A percentile compares a stretch with the other conserved stretches of the same genome.
phyloP scores from a whole-genome alignment of 495 filamentous ascomycete species.

The Poronia punctata region DNA sequence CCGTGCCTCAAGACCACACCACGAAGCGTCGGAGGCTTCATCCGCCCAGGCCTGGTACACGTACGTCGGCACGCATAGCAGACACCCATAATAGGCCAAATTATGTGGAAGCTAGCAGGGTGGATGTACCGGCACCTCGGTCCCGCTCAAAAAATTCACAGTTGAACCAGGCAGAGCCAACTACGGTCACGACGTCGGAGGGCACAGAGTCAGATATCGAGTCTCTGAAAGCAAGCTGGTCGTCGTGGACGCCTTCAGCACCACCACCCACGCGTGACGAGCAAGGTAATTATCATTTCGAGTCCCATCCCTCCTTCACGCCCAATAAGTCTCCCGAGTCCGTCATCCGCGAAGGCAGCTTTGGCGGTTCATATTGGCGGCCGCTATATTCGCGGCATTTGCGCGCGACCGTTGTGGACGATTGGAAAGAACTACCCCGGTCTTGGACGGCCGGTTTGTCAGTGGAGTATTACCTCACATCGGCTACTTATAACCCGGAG shows the following conservation, averaged over 20 bases:
- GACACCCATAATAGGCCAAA: not conserved
- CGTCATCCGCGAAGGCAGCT: constrained; percentile 39
- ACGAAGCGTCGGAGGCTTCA: constrained; percentile 17
- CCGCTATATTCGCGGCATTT: constrained; percentile 33
- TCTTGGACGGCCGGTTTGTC: constrained; percentile 34
- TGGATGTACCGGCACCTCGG: not conserved
- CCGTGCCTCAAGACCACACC: not conserved
- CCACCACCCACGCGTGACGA: constrained; percentile 30
- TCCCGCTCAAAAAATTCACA: constrained; percentile 2
- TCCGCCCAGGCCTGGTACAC: constrained; percentile 10
- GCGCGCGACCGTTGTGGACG: constrained; percentile 30
- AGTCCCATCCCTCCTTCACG: constrained; percentile 32
- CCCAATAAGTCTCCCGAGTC: constrained; percentile 44
- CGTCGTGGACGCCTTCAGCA: constrained; percentile 31
- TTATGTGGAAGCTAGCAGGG: constrained; percentile 4
- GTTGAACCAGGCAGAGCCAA: not conserved
- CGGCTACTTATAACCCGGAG: constrained; percentile 30
- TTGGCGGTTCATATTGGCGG: constrained; percentile 43
- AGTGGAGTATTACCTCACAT: constrained; percentile 26
- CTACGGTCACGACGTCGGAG: not conserved
- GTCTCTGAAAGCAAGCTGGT: constrained; percentile 30
- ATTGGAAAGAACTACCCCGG: constrained; percentile 35
- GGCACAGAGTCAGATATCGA: too few relatives aligned
- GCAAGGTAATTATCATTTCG: constrained; percentile 33
- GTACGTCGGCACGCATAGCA: constrained; percentile 21